These are phyloP conservation scores for Phytopythium helicoides DNA, from an alignment of 352 stramenopile genomes.

Conservation along the genomic window DNA sequence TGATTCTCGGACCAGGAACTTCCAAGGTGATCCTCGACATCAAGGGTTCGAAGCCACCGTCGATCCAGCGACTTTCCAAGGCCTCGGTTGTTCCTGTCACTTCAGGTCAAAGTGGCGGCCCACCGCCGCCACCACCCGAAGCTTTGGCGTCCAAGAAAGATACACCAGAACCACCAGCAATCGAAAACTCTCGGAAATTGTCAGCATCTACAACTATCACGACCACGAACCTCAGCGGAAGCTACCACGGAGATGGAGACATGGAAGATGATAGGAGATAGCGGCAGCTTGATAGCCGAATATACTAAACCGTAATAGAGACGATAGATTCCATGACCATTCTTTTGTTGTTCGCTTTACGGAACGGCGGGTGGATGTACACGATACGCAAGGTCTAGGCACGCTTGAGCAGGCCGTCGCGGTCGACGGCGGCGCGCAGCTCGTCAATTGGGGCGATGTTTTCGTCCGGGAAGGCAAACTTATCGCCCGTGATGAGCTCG, in stretches of 20 bases:
- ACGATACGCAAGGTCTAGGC: constrained; percentile 5
- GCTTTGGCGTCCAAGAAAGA: too few species aligned
- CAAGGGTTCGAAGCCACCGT: not conserved
- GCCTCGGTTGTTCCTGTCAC: constrained; percentile 61
- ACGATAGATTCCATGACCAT: too few species aligned
- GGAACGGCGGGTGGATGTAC: too few species aligned
- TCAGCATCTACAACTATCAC: not conserved
- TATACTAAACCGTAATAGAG: too few species aligned
- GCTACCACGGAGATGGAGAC: too few species aligned
- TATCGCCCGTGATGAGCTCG: constrained; percentile 97
- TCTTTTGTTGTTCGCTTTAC: too few species aligned
- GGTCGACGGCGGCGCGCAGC: constrained; percentile 14
- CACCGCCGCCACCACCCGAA: too few species aligned
- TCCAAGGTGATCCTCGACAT: not conserved
- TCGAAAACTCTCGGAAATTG: not conserved
- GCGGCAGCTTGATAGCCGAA: too few species aligned
- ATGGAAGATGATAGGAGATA: too few species aligned
- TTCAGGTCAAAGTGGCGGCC: not conserved
- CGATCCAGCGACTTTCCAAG: constrained; percentile 30
- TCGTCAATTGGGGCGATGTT: constrained; percentile 29
- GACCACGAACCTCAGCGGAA: too few species aligned
- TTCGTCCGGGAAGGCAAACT: constrained; percentile 85
- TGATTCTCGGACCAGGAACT: not conserved
- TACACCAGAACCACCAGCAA: not conserved
- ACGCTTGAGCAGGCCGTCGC: constrained; percentile 19